phyloP scores from a whole-genome alignment of 2,329 filamentous ascomycete genomes.

The Talaromyces rugulosus region DNA sequence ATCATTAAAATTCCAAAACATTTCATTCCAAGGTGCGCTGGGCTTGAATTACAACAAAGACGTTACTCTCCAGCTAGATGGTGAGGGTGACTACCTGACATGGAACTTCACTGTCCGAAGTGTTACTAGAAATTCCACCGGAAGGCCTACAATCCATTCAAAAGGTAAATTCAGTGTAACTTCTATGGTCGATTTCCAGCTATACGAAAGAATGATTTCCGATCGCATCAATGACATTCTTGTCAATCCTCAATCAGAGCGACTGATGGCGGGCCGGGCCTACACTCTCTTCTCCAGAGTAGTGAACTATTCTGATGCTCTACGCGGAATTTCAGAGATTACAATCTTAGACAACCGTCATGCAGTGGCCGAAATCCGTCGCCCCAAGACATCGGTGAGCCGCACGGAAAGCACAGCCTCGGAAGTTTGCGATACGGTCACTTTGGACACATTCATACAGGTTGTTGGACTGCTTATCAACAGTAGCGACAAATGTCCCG shows the following conservation, averaged over 20 bases:
- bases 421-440: constrained; percentile 7
- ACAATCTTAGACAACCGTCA: constrained; percentile 6
- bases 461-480: constrained; percentile 11
- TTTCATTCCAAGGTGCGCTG: constrained; percentile 9
- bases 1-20: constrained; percentile 5
- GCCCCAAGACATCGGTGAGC: constrained; percentile 4
- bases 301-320: constrained; percentile 4
- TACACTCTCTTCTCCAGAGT: constrained; percentile 11
- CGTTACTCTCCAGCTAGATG: constrained; percentile 7
- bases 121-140: background rate
- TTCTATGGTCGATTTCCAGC: constrained; percentile 3
- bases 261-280: constrained; percentile 9
- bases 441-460: constrained; percentile 7
- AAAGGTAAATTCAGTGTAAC: constrained; percentile 9
- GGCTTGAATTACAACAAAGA: constrained; percentile 8
- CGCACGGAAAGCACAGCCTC: constrained; percentile 3
- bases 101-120: constrained; percentile 10
- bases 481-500: constrained; percentile 8
- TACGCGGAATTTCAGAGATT: constrained; percentile 10
- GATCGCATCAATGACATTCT: constrained; percentile 10
- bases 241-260: constrained; percentile 6
- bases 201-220: constrained; percentile 10
- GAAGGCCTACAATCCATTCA: constrained; percentile 3
- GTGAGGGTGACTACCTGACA: constrained; percentile 8
- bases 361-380: constrained; percentile 2